Evolutionary conservation across 176 grass and related monocot species (phyloP).

Genomic region (Alopecurus myosuroides): DNA sequence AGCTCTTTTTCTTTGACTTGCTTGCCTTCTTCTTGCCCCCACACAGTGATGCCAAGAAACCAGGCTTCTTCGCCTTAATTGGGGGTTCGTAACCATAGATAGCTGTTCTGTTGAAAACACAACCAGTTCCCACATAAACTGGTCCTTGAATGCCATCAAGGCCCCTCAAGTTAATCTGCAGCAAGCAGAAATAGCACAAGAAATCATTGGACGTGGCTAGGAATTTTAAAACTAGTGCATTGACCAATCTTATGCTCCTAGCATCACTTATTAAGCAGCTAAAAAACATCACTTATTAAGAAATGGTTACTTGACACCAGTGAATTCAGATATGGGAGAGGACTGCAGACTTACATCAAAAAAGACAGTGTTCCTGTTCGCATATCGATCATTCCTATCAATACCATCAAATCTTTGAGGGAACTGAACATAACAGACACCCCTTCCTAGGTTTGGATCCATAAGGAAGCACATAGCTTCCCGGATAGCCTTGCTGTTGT

Average conservation of each 20-base stretch:
- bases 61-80: constrained; percentile 62
- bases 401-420: constrained; percentile 98
- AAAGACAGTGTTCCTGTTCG: constrained; percentile 98
- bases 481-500: constrained; percentile 96
- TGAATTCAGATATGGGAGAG: background rate
- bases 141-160: constrained; percentile 99
- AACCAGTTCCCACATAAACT: constrained; percentile 99
- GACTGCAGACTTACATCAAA: constrained; percentile 78
- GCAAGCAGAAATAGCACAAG: constrained; percentile 1
- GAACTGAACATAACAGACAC: constrained; percentile 97
- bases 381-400: constrained; percentile 97
- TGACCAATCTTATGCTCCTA: background rate
- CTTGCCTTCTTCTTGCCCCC: constrained; percentile 77
- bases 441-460: constrained; percentile 97
- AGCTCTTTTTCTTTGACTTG: constrained; percentile 90
- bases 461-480: constrained; percentile 99
- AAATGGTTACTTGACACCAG: constrained; percentile 15
- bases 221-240: constrained; percentile 7
- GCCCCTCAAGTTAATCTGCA: constrained; percentile 99
- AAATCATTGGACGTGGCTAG: background rate
- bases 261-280: background rate
- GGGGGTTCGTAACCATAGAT: constrained; percentile 99
- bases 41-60: constrained; percentile 79
- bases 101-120: constrained; percentile 99
- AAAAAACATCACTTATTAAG: background rate